Percentiles rank a stretch among this genome's conserved stretches.
Conservation (phyloP, 177 flowering plant species). For the Telopea speciosissima region DNA sequence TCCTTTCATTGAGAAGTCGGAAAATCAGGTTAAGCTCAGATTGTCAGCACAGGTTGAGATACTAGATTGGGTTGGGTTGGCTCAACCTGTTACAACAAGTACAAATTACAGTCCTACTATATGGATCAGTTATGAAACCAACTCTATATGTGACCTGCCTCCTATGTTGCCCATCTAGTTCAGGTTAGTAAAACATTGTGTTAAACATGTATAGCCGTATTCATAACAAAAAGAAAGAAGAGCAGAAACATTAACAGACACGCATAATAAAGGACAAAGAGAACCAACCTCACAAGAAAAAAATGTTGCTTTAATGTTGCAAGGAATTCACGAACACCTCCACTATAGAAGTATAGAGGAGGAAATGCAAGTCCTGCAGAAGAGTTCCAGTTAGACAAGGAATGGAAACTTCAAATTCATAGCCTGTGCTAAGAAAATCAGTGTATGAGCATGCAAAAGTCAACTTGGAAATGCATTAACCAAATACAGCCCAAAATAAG, state of each 20-base stretch:
- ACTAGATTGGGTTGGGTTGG: background rate
- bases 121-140: background rate
- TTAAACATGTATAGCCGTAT: background rate
- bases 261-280: background rate
- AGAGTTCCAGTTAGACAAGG: constrained; percentile 7
- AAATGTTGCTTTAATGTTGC: constrained; percentile 81
- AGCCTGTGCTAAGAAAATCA: background rate
- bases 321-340: constrained; percentile 91
- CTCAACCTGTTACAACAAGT: too few relatives aligned
- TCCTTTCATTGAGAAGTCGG: too few relatives aligned
- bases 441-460: background rate
- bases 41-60: background rate
- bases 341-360: constrained; percentile 94
- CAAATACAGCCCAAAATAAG: background rate
- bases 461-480: background rate
- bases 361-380: constrained; percentile 91
- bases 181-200: background rate
- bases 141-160: background rate
- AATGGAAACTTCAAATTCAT: constrained; percentile 2
- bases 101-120: background rate
- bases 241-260: background rate
- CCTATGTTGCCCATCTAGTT: background rate
- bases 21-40: too few relatives aligned
- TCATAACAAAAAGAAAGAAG: too few relatives aligned
- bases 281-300: constrained; percentile 69